These are phyloP conservation scores for Arthrobotrys musiformis DNA, from an alignment of 2,329 filamentous ascomycete genomes.

Conservation along the genomic window DNA sequence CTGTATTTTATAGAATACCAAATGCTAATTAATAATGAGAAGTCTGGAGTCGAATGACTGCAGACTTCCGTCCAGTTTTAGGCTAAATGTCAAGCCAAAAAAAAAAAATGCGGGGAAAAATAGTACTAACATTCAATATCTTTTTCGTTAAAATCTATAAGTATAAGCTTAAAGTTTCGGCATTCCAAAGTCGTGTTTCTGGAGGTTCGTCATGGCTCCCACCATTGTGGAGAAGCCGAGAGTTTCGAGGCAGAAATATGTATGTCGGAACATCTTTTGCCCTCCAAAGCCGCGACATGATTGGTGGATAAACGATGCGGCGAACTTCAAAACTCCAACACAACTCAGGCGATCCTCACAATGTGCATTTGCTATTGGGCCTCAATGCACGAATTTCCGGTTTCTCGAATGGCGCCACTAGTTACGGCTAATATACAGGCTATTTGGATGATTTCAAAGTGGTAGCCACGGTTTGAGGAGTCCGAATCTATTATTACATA, in stretches of 20 bases:
- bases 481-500: no score
- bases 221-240: background rate
- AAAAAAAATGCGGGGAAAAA: constrained; percentile 39
- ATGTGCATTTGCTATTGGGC: background rate
- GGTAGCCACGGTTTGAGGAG: no score
- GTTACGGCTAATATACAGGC: constrained; percentile 1
- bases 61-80: constrained; percentile 17
- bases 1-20: constrained; percentile 25
- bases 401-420: background rate
- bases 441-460: background rate
- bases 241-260: background rate
- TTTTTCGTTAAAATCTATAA: background rate
- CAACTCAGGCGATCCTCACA: background rate
- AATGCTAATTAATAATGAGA: constrained; percentile 9
- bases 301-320: constrained; percentile 53
- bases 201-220: background rate
- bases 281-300: constrained; percentile 6
- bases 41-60: constrained; percentile 6
- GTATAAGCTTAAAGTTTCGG: background rate
- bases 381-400: background rate
- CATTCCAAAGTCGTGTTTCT: background rate
- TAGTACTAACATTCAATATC: background rate
- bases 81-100: constrained; percentile 35
- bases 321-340: constrained; percentile 37
- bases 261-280: constrained; percentile 44